Evolutionary conservation across 768 basidiomycete genomes (phyloP).

Genomic region (Phlebiopsis flavidoalba): DNA sequence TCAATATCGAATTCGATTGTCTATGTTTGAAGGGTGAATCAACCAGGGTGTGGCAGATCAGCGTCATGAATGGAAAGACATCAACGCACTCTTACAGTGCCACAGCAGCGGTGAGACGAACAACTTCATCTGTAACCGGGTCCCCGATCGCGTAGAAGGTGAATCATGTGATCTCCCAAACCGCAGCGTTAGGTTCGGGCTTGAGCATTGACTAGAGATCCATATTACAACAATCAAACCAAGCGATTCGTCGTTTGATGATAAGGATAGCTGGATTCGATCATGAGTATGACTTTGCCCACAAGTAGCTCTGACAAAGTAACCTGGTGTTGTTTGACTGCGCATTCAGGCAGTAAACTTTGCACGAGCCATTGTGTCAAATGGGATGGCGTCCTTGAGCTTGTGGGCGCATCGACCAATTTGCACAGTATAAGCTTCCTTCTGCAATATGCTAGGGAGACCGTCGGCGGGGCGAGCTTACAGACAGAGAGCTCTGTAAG

Average conservation of each 20-base stretch:
- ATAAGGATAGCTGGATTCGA: conserved; percentile 67
- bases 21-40: conserved; percentile 30
- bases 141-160: conserved; percentile 66
- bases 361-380: conserved; percentile 65
- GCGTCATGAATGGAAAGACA: conserved; percentile 36
- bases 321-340: conserved; percentile 57
- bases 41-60: neutral
- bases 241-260: conserved; percentile 91
- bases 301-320: conserved; percentile 14
- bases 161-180: conserved; percentile 79
- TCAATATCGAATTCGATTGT: conserved; percentile 57
- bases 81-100: conserved; percentile 81
- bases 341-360: conserved; percentile 55
- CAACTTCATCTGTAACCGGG: conserved; percentile 76
- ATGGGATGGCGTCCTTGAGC: conserved; percentile 59
- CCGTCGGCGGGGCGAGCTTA: conserved; percentile 41
- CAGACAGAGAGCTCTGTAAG: neutral
- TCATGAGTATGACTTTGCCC: neutral
- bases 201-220: conserved; percentile 63
- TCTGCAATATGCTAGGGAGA: conserved; percentile 61
- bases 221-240: conserved; percentile 92
- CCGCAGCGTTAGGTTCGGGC: conserved; percentile 51
- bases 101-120: conserved; percentile 78
- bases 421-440: conserved; percentile 88
- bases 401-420: conserved; percentile 75